Conservation (phyloP, 768 basidiomycete species). For the Auricularia heimuer region DNA sequence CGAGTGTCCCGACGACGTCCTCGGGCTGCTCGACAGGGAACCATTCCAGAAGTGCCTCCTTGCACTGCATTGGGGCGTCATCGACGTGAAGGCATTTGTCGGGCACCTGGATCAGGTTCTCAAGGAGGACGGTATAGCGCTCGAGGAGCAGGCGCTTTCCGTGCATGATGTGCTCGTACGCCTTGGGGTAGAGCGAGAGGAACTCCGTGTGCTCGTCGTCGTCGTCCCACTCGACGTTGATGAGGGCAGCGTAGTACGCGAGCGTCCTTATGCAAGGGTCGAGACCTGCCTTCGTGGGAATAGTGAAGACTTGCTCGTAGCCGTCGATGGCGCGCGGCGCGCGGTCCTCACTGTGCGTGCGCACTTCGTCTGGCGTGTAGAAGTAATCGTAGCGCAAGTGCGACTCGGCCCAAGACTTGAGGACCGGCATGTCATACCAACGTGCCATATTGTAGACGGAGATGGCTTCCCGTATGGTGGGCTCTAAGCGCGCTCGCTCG, state of each 20-base stretch:
- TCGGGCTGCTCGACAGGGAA: not conserved
- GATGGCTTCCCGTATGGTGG: not conserved
- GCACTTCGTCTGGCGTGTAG: not conserved
- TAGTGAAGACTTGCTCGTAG: not conserved
- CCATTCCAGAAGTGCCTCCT: not conserved
- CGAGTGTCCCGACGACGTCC: not conserved
- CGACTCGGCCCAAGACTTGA: not conserved
- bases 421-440: not conserved
- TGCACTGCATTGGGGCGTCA: not conserved
- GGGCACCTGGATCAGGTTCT: not conserved
- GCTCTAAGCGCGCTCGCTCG: not conserved
- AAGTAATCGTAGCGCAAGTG: not conserved
- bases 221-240: not conserved
- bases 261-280: not conserved
- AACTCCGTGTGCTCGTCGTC: not conserved
- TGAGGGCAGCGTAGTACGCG: not conserved
- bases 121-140: not conserved
- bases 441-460: not conserved
- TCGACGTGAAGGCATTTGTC: not conserved
- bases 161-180: not conserved
- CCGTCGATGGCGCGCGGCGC: not conserved
- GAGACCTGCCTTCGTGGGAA: not conserved
- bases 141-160: not conserved
- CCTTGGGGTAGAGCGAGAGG: not conserved
- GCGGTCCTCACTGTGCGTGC: not conserved